A percentile compares a stretch with the other conserved stretches of the same genome.
Conservation (phyloP, 306 rosid genomes). For the Vigna unguiculata region DNA sequence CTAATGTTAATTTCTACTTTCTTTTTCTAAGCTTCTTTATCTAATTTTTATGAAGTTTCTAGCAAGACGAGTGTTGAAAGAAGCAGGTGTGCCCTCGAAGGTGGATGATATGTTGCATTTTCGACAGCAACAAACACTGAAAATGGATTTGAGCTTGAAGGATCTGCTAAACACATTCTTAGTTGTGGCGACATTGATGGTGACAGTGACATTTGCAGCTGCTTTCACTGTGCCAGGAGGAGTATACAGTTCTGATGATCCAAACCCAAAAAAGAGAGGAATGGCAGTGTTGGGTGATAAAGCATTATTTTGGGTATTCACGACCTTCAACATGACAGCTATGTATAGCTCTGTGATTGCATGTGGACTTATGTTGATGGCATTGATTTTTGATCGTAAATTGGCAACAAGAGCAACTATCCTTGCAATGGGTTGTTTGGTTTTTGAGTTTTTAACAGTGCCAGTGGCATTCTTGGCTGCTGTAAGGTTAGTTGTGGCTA, state of each 20-base stretch:
- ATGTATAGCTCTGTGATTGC: conserved; percentile 26
- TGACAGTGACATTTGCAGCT: no score
- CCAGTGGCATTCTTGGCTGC: conserved; percentile 34
- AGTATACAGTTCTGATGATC: no score
- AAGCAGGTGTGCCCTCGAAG: not conserved
- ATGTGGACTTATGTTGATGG: not conserved
- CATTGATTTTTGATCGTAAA: not conserved
- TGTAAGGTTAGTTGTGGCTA: conserved; percentile 18
- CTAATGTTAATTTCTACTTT: not conserved
- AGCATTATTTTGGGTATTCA: conserved; percentile 20
- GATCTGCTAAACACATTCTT: conserved; percentile 18
- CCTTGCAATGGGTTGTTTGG: not conserved
- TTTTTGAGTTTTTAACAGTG: not conserved
- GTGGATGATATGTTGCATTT: not conserved
- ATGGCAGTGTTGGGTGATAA: not conserved
- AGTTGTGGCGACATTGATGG: no score
- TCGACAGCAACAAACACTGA: not conserved
- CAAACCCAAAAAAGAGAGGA: no score
- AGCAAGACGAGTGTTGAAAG: not conserved
- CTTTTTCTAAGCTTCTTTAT: no score
- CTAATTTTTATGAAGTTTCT: not conserved
- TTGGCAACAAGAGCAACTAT: not conserved
- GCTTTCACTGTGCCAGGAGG: no score
- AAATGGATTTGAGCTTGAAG: not conserved
- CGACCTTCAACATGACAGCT: not conserved